Conservation (phyloP, 345 rosid genomes). For the Carallia pectinifolia region DNA sequence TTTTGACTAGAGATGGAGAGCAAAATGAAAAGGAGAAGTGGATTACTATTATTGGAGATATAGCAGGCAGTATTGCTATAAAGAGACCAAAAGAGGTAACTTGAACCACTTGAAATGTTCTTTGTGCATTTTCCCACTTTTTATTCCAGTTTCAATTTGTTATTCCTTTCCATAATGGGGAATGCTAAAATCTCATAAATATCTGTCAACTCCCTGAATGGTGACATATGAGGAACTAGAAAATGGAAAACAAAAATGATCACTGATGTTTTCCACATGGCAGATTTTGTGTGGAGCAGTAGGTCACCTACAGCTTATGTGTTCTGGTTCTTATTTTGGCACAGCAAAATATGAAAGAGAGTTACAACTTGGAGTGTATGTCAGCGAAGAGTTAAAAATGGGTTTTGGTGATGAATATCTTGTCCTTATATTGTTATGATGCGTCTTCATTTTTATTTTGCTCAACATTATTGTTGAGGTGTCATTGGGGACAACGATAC, state of each 20-base stretch:
- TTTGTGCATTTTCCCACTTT: neutral
- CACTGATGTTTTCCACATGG: neutral
- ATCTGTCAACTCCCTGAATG: neutral
- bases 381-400: neutral
- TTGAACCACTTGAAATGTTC: neutral
- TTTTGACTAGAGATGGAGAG: conserved; percentile 87
- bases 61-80: conserved; percentile 85
- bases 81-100: conserved; percentile 97
- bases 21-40: conserved; percentile 86
- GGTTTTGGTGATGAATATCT: neutral
- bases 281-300: neutral
- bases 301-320: too few relatives aligned
- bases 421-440: neutral
- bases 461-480: neutral
- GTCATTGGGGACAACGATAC: neutral
- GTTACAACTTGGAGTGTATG: neutral
- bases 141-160: neutral
- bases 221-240: neutral
- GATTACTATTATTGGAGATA: conserved; percentile 80
- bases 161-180: neutral
- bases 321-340: neutral
- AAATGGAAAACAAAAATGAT: neutral
- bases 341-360: neutral
- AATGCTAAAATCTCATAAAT: neutral
- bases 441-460: neutral